phyloP scores from a whole-genome alignment of 768 basidiomycete species.

The Lentinula boryana region DNA sequence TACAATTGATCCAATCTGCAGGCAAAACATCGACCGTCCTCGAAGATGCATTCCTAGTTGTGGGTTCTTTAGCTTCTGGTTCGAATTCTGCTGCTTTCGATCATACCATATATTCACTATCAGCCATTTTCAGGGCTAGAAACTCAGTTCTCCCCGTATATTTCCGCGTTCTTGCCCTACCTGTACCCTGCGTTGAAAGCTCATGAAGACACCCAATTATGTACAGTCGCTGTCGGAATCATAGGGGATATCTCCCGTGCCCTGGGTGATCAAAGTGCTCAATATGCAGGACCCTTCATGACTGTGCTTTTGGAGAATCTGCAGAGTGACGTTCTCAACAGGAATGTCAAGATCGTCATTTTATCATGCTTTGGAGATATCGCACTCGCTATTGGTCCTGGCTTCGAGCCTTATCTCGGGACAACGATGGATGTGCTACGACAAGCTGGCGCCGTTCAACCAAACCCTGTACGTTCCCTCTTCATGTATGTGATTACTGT shows the following conservation, averaged over 20 bases:
- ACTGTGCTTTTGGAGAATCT: slow-evolving; percentile 86
- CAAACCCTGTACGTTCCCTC: slow-evolving; percentile 65
- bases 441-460: slow-evolving; percentile 85
- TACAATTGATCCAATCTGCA: slow-evolving; percentile 80
- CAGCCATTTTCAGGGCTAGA: slow-evolving; percentile 55
- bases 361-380: slow-evolving; percentile 95
- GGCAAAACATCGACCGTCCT: slow-evolving; percentile 92
- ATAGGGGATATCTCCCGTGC: slow-evolving; percentile 97
- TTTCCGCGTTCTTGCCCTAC: slow-evolving; percentile 78
- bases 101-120: slow-evolving; percentile 1
- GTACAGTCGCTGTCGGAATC: slow-evolving; percentile 92
- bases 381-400: slow-evolving; percentile 81
- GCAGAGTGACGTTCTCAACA: slow-evolving; percentile 82
- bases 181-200: slow-evolving; percentile 86
- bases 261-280: slow-evolving; percentile 74
- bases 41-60: slow-evolving; percentile 93
- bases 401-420: slow-evolving; percentile 84
- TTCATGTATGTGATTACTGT: neutral
- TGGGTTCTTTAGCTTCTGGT: slow-evolving; percentile 83
- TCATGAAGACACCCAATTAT: slow-evolving; percentile 93
- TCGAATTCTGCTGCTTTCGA: slow-evolving; percentile 11
- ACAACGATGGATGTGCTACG: slow-evolving; percentile 87
- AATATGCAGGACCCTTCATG: slow-evolving; percentile 89
- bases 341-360: slow-evolving; percentile 96
- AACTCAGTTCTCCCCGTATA: slow-evolving; percentile 72